Conservation (phyloP, 371 early-diverging fungal genomes). For the Amoeboaphelidium protococcarum region DNA sequence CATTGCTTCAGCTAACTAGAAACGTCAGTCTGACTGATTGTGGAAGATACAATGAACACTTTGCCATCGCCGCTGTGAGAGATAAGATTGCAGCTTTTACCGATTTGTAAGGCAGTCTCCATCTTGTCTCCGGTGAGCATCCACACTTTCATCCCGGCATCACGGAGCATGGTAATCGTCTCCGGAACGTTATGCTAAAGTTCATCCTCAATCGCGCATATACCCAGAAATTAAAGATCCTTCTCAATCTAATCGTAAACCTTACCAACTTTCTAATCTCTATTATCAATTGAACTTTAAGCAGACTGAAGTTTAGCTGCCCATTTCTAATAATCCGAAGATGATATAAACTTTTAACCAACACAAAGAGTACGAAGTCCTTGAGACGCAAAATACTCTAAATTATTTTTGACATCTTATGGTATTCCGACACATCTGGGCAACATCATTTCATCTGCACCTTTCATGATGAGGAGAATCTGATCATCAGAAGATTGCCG, state of each 20-base stretch:
- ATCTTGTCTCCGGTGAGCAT: constrained; percentile 24
- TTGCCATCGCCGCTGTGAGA: constrained; percentile 6
- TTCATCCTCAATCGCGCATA: constrained; percentile 36
- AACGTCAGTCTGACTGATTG: background rate
- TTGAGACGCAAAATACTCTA: constrained; percentile 8
- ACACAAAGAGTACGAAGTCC: constrained; percentile 17
- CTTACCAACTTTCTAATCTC: constrained; percentile 10
- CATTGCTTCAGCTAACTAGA: background rate
- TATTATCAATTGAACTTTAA: constrained; percentile 7
- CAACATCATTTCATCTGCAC: constrained; percentile 27
- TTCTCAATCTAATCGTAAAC: constrained; percentile 14
- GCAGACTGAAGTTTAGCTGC: constrained; percentile 9
- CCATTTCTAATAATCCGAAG: constrained; percentile 11
- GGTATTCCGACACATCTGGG: constrained; percentile 2
- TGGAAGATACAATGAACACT: background rate
- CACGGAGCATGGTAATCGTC: constrained; percentile 19
- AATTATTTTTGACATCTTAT: constrained; percentile 6
- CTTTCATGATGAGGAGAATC: constrained; percentile 21
- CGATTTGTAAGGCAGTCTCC: constrained; percentile 18
- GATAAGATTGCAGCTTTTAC: constrained; percentile 7
- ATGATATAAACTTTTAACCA: constrained; percentile 6
- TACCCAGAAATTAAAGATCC: constrained; percentile 18
- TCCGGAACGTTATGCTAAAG: constrained; percentile 28
- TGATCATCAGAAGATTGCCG: constrained; percentile 3
- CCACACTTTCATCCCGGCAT: constrained; percentile 17